Conservation (phyloP, 176 grass and related monocot species). For the Typha latifolia region DNA sequence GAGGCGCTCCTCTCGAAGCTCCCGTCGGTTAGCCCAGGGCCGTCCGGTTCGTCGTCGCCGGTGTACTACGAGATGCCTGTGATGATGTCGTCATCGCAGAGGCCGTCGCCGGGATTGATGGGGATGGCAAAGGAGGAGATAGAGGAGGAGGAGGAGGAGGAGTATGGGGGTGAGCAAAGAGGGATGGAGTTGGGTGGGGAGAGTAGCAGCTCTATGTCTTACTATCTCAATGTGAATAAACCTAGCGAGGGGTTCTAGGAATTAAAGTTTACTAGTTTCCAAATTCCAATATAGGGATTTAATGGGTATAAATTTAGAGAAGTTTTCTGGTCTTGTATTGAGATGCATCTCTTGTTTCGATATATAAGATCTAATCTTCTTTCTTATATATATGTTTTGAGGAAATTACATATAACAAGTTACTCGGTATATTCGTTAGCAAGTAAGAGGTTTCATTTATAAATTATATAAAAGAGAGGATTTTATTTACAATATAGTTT, state of each 20-base stretch:
- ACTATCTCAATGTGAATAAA: conserved; percentile 52
- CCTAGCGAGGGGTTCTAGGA: conserved; percentile 57
- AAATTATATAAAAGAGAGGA: too few relatives aligned
- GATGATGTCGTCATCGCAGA: not conserved
- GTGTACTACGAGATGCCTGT: conserved; percentile 2
- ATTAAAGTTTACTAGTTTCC: too few relatives aligned
- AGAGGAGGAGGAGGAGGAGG: conserved; percentile 30
- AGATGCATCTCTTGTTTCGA: too few relatives aligned
- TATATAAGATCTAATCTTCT: too few relatives aligned
- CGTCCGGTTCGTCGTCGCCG: conserved; percentile 9
- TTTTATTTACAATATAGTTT: too few relatives aligned
- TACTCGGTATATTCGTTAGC: too few relatives aligned
- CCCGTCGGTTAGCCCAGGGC: conserved; percentile 49
- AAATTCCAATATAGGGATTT: too few relatives aligned
- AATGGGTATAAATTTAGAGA: too few relatives aligned
- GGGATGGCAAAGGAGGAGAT: conserved; percentile 20
- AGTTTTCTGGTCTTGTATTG: too few relatives aligned
- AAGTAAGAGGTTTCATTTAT: too few relatives aligned
- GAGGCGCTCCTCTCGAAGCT: conserved; percentile 96
- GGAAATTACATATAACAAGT: too few relatives aligned
- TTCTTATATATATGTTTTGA: too few relatives aligned
- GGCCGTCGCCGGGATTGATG: conserved; percentile 1
- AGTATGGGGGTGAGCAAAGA: conserved; percentile 35
- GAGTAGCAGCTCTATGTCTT: conserved; percentile 36
- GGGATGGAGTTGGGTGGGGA: conserved; percentile 24